Evolutionary conservation across 2,329 filamentous ascomycete genomes (phyloP).

Genomic region (Aspergillus versicolor): DNA sequence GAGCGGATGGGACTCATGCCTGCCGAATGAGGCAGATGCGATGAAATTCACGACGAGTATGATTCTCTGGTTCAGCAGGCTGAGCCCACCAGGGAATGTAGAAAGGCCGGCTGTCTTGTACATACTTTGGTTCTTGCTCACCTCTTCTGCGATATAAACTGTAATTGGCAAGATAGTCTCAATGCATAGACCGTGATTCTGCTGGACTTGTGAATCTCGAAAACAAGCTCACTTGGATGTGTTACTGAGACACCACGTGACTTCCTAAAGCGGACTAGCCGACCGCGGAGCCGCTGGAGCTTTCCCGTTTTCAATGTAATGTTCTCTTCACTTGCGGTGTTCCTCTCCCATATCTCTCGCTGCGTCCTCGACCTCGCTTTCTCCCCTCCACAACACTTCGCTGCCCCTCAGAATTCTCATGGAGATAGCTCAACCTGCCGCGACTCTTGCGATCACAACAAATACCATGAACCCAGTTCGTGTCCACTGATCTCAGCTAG

Average conservation of each 20-base stretch:
- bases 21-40: neutral
- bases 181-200: neutral
- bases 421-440: constrained; percentile 8
- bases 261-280: neutral
- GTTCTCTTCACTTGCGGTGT: neutral
- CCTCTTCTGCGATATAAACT: neutral
- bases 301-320: neutral
- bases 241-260: neutral
- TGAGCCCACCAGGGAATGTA: constrained; percentile 5
- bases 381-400: neutral
- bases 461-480: constrained; percentile 14
- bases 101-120: constrained; percentile 7
- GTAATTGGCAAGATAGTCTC: neutral
- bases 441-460: constrained; percentile 12
- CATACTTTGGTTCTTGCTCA: constrained; percentile 10
- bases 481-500: constrained; percentile 11
- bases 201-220: neutral
- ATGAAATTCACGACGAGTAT: neutral
- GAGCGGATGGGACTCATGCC: constrained; percentile 43
- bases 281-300: neutral
- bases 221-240: neutral
- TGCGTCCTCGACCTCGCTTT: neutral
- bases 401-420: constrained; percentile 3
- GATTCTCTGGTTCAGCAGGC: constrained; percentile 2
- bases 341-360: neutral